These are phyloP conservation scores for Solanum chiquidenum DNA, from an alignment of 257 asterid genomes.

Conservation along the genomic window DNA sequence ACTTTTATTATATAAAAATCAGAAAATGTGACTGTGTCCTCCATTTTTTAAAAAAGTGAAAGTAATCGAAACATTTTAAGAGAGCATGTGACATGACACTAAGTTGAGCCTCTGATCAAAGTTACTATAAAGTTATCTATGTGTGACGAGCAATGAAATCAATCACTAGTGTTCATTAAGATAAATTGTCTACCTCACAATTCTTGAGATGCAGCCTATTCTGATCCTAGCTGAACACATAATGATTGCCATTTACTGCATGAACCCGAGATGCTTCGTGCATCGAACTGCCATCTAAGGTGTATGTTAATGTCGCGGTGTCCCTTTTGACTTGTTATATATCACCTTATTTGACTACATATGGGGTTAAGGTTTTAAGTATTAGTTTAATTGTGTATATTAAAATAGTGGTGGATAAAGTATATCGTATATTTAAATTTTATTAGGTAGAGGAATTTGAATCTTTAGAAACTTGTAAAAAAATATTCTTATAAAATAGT, in stretches of 20 bases:
- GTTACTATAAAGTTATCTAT: fast-evolving
- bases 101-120: fast-evolving
- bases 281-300: background rate
- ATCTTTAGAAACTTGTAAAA: background rate
- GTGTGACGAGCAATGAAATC: background rate
- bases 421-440: too few relatives aligned
- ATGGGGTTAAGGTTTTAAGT: background rate
- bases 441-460: background rate
- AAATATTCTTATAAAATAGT: too few relatives aligned
- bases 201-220: too few relatives aligned
- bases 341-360: background rate
- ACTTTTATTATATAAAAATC: background rate
- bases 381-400: too few relatives aligned
- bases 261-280: too few relatives aligned
- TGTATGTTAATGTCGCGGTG: background rate
- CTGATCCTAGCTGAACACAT: fast-evolving
- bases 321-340: too few relatives aligned
- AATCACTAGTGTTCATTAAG: background rate
- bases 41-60: background rate
- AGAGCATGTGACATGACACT: background rate
- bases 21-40: background rate
- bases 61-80: background rate
- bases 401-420: background rate
- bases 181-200: background rate
- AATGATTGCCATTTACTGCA: too few relatives aligned